These are phyloP conservation scores for Heimioporus sp. DNA, from an alignment of 768 basidiomycete genomes.

Conservation along the genomic window DNA sequence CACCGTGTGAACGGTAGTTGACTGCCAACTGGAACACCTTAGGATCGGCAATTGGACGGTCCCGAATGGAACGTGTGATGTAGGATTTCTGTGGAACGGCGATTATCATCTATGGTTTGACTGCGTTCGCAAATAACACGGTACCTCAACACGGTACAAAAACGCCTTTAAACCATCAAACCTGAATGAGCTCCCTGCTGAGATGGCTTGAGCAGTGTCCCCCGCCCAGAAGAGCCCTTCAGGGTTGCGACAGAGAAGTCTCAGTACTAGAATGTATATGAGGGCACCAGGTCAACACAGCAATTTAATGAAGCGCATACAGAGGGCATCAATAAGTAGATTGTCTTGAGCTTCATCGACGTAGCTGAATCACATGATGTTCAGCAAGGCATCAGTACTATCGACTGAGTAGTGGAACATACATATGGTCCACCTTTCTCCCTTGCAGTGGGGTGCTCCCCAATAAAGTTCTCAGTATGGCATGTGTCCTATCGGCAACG, in stretches of 20 bases:
- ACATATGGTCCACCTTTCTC: slow-evolving; percentile 55
- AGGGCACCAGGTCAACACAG: background rate
- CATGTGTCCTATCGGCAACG: slow-evolving; percentile 62
- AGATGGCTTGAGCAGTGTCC: slow-evolving; percentile 78
- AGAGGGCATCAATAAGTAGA: slow-evolving; percentile 58
- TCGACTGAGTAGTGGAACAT: slow-evolving; percentile 13
- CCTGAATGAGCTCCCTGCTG: slow-evolving; percentile 66
- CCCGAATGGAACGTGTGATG: slow-evolving; percentile 3
- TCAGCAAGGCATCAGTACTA: background rate
- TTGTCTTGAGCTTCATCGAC: slow-evolving; percentile 77
- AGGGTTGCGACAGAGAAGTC: slow-evolving; percentile 59
- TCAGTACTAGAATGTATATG: slow-evolving; percentile 45
- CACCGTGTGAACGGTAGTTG: slow-evolving; percentile 72
- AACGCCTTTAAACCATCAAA: slow-evolving; percentile 74
- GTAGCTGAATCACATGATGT: slow-evolving; percentile 39
- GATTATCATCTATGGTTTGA: background rate
- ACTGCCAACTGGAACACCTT: slow-evolving; percentile 53
- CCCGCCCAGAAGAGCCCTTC: slow-evolving; percentile 78
- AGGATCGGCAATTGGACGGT: slow-evolving; percentile 24
- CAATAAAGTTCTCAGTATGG: slow-evolving; percentile 39
- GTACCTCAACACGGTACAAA: slow-evolving; percentile 59
- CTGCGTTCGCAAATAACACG: background rate
- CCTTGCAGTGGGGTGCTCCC: slow-evolving; percentile 33
- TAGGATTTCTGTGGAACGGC: slow-evolving; percentile 21
- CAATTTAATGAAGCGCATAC: slow-evolving; percentile 34